A percentile compares a stretch with the other conserved stretches of the same genome.
These are phyloP conservation scores for Thalia dealbata DNA, from an alignment of 176 grass and related monocot species.

Conservation along the genomic window DNA sequence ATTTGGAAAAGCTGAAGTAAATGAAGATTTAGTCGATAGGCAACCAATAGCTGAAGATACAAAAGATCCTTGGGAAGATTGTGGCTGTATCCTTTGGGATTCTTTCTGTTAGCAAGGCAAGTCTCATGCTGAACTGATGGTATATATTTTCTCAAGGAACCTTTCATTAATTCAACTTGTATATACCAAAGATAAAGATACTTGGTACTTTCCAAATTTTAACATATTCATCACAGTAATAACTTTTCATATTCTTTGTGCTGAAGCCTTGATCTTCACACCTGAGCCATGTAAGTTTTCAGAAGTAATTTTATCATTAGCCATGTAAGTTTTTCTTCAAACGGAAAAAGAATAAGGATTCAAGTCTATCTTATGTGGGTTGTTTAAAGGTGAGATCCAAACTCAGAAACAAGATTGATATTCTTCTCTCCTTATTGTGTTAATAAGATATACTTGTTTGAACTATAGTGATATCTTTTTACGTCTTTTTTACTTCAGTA, in stretches of 20 bases:
- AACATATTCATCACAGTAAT: neutral
- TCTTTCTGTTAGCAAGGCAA: constrained; percentile 56
- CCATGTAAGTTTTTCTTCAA: too few relatives aligned
- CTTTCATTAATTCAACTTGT: neutral
- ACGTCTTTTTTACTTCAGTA: too few relatives aligned
- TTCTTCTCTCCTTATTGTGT: too few relatives aligned
- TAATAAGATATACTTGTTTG: too few relatives aligned
- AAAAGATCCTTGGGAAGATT: constrained; percentile 78
- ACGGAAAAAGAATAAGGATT: too few relatives aligned
- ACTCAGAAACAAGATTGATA: too few relatives aligned
- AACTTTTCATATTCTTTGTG: neutral
- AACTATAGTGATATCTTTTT: too few relatives aligned
- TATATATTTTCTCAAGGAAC: constrained; percentile 13
- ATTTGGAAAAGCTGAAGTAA: constrained; percentile 27
- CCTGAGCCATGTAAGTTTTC: too few relatives aligned
- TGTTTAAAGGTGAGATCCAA: too few relatives aligned
- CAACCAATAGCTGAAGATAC: constrained; percentile 11
- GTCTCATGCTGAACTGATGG: constrained; percentile 90
- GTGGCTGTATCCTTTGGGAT: constrained; percentile 78
- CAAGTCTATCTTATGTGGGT: too few relatives aligned
- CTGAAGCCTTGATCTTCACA: neutral
- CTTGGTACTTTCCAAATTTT: neutral
- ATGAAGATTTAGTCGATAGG: constrained; percentile 18
- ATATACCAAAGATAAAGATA: too few relatives aligned
- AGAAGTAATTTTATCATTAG: too few relatives aligned